phyloP scores from a whole-genome alignment of 2,329 filamentous ascomycete species.

The Claviceps sp. region DNA sequence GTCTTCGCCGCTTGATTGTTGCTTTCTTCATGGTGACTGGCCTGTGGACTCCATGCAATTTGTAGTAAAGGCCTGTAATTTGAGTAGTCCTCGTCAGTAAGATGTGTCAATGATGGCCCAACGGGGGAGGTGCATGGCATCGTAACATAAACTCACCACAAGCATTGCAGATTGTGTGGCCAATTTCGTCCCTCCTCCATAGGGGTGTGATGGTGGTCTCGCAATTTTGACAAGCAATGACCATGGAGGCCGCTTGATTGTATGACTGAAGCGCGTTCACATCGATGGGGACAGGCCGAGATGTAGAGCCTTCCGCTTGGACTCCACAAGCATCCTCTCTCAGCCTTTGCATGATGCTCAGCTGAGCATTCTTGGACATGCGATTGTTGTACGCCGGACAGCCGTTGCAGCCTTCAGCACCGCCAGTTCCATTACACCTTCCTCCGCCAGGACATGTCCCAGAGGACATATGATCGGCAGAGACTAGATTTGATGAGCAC shows the following conservation, averaged over 20 bases:
- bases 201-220: constrained; percentile 91
- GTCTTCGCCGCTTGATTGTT: constrained; percentile 89
- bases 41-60: constrained; percentile 83
- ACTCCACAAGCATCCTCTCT: constrained; percentile 20
- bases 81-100: neutral
- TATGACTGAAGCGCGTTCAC: constrained; percentile 21
- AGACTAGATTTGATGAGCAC: constrained; percentile 55
- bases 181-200: constrained; percentile 87
- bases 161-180: constrained; percentile 96
- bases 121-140: neutral
- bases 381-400: constrained; percentile 97
- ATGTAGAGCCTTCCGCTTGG: constrained; percentile 11
- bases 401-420: constrained; percentile 85
- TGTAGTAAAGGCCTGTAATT: constrained; percentile 75
- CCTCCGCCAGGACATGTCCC: constrained; percentile 95
- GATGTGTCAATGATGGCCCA: neutral
- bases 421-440: constrained; percentile 89
- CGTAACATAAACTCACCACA: constrained; percentile 54
- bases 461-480: constrained; percentile 57
- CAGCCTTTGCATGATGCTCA: constrained; percentile 42
- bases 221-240: constrained; percentile 94
- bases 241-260: constrained; percentile 23
- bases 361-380: constrained; percentile 72
- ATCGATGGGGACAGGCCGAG: constrained; percentile 19
- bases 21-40: constrained; percentile 99